Conservation (phyloP, 768 basidiomycete genomes). For the Tricholoma furcatifolium region DNA sequence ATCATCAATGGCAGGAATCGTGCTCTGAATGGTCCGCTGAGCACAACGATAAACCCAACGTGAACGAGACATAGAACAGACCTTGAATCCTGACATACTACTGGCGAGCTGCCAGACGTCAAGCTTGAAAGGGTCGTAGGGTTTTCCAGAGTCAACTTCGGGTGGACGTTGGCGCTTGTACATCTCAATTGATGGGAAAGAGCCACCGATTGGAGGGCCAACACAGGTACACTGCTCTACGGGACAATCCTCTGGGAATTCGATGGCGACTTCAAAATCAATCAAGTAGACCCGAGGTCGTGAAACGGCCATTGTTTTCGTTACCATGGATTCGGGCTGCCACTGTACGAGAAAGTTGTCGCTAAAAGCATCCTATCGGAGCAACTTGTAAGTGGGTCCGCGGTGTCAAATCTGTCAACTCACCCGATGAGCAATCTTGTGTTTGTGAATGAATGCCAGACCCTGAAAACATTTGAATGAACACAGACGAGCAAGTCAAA, state of each 20-base stretch:
- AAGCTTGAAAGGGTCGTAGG: slow-evolving; percentile 8
- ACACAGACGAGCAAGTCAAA: no score
- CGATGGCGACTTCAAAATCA: slow-evolving; percentile 29
- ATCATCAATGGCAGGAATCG: slow-evolving; percentile 7
- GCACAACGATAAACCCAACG: no score
- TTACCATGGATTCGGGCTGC: slow-evolving; percentile 26
- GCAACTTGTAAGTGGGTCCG: not conserved
- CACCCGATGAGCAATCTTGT: no score
- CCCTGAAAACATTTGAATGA: not conserved
- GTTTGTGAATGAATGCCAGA: no score
- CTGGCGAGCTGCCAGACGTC: slow-evolving; percentile 8
- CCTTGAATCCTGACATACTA: slow-evolving; percentile 1
- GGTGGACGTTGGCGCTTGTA: slow-evolving; percentile 23
- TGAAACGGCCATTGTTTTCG: not conserved
- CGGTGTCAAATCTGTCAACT: not conserved
- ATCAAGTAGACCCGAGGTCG: slow-evolving; percentile 16
- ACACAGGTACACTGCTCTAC: slow-evolving; percentile 12
- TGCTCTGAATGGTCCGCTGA: no score
- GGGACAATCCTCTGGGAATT: slow-evolving; percentile 21
- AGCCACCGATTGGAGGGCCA: slow-evolving; percentile 22
- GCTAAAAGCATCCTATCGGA: slow-evolving; percentile 24
- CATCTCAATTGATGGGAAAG: slow-evolving; percentile 12
- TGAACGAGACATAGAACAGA: not conserved
- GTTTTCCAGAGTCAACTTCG: slow-evolving; percentile 16
- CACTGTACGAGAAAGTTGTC: slow-evolving; percentile 32